Percentiles rank a stretch among this genome's conserved stretches.
phyloP scores from a whole-genome alignment of 2,329 filamentous ascomycete genomes.

The Simplicillium sp. region DNA sequence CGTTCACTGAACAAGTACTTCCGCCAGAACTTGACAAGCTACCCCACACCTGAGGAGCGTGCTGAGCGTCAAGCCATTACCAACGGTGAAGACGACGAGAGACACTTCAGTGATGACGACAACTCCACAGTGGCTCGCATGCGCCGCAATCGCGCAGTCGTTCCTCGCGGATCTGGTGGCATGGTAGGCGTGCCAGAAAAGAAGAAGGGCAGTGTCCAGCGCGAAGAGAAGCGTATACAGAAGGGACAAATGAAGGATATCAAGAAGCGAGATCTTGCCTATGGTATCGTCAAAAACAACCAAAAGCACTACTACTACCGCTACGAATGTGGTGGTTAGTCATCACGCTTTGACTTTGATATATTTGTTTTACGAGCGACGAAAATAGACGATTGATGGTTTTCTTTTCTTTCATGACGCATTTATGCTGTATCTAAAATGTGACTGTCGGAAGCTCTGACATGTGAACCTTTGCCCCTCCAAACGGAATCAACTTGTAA shows the following conservation, averaged over 20 bases:
- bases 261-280: slow-evolving; percentile 56
- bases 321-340: slow-evolving; percentile 33
- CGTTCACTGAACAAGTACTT: slow-evolving; percentile 81
- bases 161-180: slow-evolving; percentile 63
- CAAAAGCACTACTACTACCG: slow-evolving; percentile 55
- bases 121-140: slow-evolving; percentile 18
- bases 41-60: slow-evolving; percentile 72
- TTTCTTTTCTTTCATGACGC: too few relatives aligned
- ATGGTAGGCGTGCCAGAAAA: slow-evolving; percentile 70
- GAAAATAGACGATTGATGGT: too few relatives aligned
- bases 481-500: slow-evolving; percentile 31
- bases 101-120: slow-evolving; percentile 21
- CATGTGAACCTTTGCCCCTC: slow-evolving; percentile 35
- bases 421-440: slow-evolving; percentile 3
- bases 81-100: slow-evolving; percentile 25
- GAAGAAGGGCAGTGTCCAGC: slow-evolving; percentile 60
- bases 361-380: too few relatives aligned
- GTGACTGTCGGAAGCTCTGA: slow-evolving; percentile 12
- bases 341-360: not conserved
- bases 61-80: slow-evolving; percentile 54
- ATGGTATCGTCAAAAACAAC: slow-evolving; percentile 66
- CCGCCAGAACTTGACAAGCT: slow-evolving; percentile 81
- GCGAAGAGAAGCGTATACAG: slow-evolving; percentile 59
- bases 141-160: slow-evolving; percentile 42
- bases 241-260: slow-evolving; percentile 53